Conservation (phyloP, 2,329 filamentous ascomycete species). For the Verticillium nonalfalfae region DNA sequence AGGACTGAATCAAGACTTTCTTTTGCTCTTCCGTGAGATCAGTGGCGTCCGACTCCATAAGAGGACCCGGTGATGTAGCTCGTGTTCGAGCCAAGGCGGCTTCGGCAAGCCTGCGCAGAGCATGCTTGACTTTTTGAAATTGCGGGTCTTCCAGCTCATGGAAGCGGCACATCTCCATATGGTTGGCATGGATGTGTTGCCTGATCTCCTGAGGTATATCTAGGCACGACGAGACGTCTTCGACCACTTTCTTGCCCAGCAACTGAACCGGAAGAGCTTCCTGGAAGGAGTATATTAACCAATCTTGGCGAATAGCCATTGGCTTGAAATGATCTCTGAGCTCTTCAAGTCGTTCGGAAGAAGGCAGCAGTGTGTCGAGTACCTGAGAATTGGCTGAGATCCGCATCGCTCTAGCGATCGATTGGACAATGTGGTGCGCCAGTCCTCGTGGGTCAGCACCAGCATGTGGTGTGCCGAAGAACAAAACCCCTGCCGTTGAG, state of each 20-base stretch:
- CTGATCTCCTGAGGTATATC: constrained; percentile 21
- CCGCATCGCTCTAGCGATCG: constrained; percentile 10
- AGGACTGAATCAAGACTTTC: constrained; percentile 13
- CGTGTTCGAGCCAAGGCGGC: not conserved
- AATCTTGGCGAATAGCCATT: constrained; percentile 19
- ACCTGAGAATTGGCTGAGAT: constrained; percentile 24
- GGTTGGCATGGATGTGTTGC: constrained; percentile 23
- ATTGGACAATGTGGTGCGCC: constrained; percentile 13
- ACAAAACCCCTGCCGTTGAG: constrained; percentile 19
- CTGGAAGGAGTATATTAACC: constrained; percentile 28
- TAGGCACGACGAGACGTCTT: constrained; percentile 28
- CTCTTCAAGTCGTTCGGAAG: constrained; percentile 22
- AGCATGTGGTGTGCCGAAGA: constrained; percentile 26
- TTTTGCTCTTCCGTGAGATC: not conserved
- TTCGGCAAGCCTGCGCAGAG: not conserved
- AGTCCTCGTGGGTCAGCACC: constrained; percentile 16
- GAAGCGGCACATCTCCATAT: constrained; percentile 30
- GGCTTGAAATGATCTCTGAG: constrained; percentile 21
- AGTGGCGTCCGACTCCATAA: not conserved
- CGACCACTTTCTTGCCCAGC: constrained; percentile 19
- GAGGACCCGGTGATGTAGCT: not conserved
- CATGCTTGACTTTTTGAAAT: constrained; percentile 20
- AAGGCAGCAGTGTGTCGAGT: constrained; percentile 23
- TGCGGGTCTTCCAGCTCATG: constrained; percentile 18
- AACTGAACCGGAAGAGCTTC: constrained; percentile 15